These are phyloP conservation scores for Hypoxylon sp. DNA, from an alignment of 2,329 filamentous ascomycete species.

Conservation along the genomic window DNA sequence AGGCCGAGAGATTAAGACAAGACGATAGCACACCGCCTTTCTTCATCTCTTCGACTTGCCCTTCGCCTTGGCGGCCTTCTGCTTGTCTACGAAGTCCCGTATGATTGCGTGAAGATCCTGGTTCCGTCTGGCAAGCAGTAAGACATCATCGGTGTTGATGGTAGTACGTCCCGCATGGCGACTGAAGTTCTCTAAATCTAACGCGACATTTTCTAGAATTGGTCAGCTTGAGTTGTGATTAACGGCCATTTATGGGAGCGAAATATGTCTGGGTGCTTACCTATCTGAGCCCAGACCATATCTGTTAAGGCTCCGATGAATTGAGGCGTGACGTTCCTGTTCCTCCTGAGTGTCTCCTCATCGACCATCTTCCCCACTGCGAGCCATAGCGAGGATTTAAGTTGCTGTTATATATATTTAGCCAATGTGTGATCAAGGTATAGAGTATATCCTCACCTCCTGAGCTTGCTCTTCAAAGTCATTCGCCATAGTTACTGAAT, in stretches of 20 bases:
- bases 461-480: slow-evolving; percentile 49
- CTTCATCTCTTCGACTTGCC: slow-evolving; percentile 50
- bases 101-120: slow-evolving; percentile 84
- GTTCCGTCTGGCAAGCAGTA: slow-evolving; percentile 88
- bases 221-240: slow-evolving; percentile 18
- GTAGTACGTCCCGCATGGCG: slow-evolving; percentile 85
- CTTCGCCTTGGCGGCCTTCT: slow-evolving; percentile 61
- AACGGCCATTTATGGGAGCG: neutral
- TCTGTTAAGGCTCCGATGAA: slow-evolving; percentile 85
- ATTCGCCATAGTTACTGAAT: slow-evolving; percentile 47
- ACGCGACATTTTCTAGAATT: slow-evolving; percentile 64
- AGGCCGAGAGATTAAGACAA: slow-evolving; percentile 4
- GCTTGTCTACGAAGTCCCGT: slow-evolving; percentile 72
- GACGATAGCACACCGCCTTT: neutral
- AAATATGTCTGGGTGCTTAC: slow-evolving; percentile 69
- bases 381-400: slow-evolving; percentile 88
- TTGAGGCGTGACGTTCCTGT: slow-evolving; percentile 89
- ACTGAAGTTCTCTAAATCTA: slow-evolving; percentile 67
- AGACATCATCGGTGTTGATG: slow-evolving; percentile 86
- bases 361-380: slow-evolving; percentile 89
- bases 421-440: slow-evolving; percentile 2
- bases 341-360: slow-evolving; percentile 77
- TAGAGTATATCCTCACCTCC: slow-evolving; percentile 40
- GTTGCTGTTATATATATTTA: slow-evolving; percentile 64
- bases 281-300: slow-evolving; percentile 79